A percentile compares a stretch with the other conserved stretches of the same genome.
phyloP scores from a whole-genome alignment of 2,329 filamentous ascomycete species.

The Catunica adiposa region DNA sequence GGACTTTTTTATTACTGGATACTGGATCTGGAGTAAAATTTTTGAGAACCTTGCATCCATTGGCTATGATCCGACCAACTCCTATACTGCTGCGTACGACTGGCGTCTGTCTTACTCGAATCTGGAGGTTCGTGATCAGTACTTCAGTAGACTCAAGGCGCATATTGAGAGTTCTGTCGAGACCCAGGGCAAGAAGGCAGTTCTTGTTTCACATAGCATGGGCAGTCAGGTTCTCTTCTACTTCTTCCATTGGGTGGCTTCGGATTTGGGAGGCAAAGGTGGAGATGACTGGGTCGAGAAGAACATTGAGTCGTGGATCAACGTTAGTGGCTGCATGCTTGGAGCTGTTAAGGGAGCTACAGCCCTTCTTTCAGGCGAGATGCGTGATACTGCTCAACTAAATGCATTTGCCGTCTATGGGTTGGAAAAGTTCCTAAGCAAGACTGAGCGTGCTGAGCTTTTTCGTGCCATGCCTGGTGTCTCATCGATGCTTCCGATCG shows the following conservation, averaged over 20 bases:
- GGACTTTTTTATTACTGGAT: constrained; percentile 80
- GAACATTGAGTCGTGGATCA: constrained; percentile 90
- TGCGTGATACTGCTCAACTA: constrained; percentile 94
- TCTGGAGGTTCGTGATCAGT: constrained; percentile 78
- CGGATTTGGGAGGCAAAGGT: constrained; percentile 59
- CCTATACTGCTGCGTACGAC: constrained; percentile 60
- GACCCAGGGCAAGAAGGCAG: constrained; percentile 63
- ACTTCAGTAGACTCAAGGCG: constrained; percentile 78
- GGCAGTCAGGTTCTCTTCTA: constrained; percentile 87
- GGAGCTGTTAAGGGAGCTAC: constrained; percentile 83
- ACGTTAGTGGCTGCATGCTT: constrained; percentile 95
- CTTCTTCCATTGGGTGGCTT: constrained; percentile 66
- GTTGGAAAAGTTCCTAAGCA: constrained; percentile 84
- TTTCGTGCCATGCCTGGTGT: constrained; percentile 96
- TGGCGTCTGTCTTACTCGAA: constrained; percentile 87
- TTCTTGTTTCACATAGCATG: constrained; percentile 90
- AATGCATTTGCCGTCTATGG: constrained; percentile 95
- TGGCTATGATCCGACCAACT: constrained; percentile 77
- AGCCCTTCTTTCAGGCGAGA: constrained; percentile 84
- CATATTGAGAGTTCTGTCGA: constrained; percentile 72
- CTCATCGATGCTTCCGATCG: constrained; percentile 89
- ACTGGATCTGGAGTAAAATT: constrained; percentile 99
- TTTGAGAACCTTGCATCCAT: constrained; percentile 91
- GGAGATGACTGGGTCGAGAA: constrained; percentile 80
- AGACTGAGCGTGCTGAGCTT: constrained; percentile 78